A percentile compares a stretch with the other conserved stretches of the same genome.
Evolutionary conservation across 148 eudicot genomes (phyloP).

Genomic region (Chenopodium suecicum): DNA sequence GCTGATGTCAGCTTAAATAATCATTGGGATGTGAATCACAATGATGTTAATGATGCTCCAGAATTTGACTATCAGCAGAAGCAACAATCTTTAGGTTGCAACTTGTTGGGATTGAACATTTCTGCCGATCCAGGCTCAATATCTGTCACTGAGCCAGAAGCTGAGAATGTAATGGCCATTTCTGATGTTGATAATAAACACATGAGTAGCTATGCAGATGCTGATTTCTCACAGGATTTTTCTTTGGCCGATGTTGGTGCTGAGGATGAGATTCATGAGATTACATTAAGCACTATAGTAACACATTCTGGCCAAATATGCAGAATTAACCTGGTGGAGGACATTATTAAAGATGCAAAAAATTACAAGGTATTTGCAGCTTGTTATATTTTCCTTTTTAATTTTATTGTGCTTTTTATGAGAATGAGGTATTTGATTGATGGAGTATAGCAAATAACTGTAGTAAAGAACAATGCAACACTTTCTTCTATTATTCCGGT

Average conservation of each 20-base stretch:
- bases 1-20: slow-evolving; percentile 18
- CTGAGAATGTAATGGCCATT: slow-evolving; percentile 13
- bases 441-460: neutral
- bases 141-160: slow-evolving; percentile 22
- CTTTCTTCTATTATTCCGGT: too few relatives aligned
- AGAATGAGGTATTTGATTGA: neutral
- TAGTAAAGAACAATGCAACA: neutral
- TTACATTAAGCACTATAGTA: slow-evolving; percentile 34
- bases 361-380: slow-evolving; percentile 59
- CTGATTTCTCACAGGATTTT: slow-evolving; percentile 24
- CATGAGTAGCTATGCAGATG: slow-evolving; percentile 15
- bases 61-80: neutral
- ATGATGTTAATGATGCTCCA: neutral
- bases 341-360: slow-evolving; percentile 61
- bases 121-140: slow-evolving; percentile 21
- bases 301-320: slow-evolving; percentile 58
- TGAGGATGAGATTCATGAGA: slow-evolving; percentile 32
- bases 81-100: slow-evolving; percentile 9
- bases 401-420: neutral
- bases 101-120: slow-evolving; percentile 22
- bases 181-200: slow-evolving; percentile 30
- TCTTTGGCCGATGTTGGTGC: slow-evolving; percentile 31
- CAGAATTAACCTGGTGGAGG: slow-evolving; percentile 56
- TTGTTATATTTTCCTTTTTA: neutral
- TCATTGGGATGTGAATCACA: neutral